Evolutionary conservation across 345 rosid genomes (phyloP).

Genomic region (Pistacia integerrima): DNA sequence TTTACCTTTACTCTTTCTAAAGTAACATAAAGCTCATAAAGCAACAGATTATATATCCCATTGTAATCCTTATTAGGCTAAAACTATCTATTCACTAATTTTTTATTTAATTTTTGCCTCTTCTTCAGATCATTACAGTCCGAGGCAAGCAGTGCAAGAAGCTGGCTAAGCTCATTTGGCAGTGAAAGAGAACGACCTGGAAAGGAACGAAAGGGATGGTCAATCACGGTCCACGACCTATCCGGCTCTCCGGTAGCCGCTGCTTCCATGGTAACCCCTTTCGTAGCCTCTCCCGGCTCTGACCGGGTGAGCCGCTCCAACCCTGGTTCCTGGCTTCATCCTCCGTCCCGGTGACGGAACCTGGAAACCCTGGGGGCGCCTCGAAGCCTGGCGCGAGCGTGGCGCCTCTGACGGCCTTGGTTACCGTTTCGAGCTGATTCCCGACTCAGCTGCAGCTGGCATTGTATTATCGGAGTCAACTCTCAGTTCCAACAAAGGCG

Average conservation of each 20-base stretch:
- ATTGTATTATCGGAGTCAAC: constrained; percentile 74
- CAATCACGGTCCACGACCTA: constrained; percentile 82
- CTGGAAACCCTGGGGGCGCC: constrained; percentile 95
- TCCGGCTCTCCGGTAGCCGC: constrained; percentile 91
- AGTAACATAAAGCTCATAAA: not conserved
- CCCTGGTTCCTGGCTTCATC: constrained; percentile 88
- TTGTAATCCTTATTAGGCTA: not conserved
- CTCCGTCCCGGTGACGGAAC: constrained; percentile 78
- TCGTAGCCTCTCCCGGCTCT: constrained; percentile 83
- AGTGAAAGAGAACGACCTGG: constrained; percentile 76
- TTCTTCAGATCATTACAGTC: constrained; percentile 57
- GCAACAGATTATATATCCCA: not conserved
- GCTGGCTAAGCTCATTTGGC: constrained; percentile 83
- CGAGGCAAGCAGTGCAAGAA: constrained; percentile 50
- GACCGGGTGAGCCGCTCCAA: constrained; percentile 91
- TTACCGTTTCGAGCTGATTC: constrained; percentile 72
- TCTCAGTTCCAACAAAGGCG: constrained; percentile 64
- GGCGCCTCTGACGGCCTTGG: constrained; percentile 72
- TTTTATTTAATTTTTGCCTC: constrained; percentile 8
- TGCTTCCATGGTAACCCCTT: constrained; percentile 83
- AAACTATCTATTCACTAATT: not conserved
- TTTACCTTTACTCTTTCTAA: constrained; percentile 24
- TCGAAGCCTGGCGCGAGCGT: constrained; percentile 95
- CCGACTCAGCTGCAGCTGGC: constrained; percentile 66
- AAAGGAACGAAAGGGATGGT: constrained; percentile 91